Base-by-base conservation (phyloP, 257 asterid species). In the Primulina eburnea region DNA sequence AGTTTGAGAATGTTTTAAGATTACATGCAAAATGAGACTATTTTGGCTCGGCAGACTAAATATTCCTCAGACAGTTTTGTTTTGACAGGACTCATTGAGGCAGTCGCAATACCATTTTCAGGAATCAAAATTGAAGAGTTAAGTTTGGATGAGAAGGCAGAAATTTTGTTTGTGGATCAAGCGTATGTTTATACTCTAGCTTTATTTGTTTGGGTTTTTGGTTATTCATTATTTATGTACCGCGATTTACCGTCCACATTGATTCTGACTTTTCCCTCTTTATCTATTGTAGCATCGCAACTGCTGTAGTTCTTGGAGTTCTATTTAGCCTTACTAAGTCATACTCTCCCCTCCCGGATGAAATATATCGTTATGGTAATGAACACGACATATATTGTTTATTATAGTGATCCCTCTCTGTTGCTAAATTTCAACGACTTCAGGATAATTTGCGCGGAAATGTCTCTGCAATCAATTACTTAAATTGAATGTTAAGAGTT, bases 1-100 rank as follows among this genome's bases (percentile, higher is more conserved):
- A 18, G 43, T 60, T 20, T 37, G 21, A 50, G 33, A 57, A 24
- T 40, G 43, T 58, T 69, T 59, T 32, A 26, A 28, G 62, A 64
- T 69, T 62, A 68, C 62, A 1, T 8, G 55, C 47, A 11, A 38
- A 21, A 34, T 62, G 9, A 60, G 62, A 67, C 52, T 68, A 33
- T 74, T 17, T 77, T 69, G 59, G 60, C 66, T 76, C 6, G 5
- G 53, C 53, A 79, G 71, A 65, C 96, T 87, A 77, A 92, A 85
- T 72, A 50, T 82, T 79, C 66, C 79, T 81, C 89, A 87, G 96
- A 86, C 99, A 94, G 99, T 90, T 91, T 89, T 83, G 88, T 84
- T 88, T 88, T 94, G 97, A 88, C 99, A 91, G 99, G 97, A 75
- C 70, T 91, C 66, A 86, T 94, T 43, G 99, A 89, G 87, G 78